Evolutionary conservation across 257 asterid genomes (phyloP).

Genomic region (Nicotiana noctiflora): DNA sequence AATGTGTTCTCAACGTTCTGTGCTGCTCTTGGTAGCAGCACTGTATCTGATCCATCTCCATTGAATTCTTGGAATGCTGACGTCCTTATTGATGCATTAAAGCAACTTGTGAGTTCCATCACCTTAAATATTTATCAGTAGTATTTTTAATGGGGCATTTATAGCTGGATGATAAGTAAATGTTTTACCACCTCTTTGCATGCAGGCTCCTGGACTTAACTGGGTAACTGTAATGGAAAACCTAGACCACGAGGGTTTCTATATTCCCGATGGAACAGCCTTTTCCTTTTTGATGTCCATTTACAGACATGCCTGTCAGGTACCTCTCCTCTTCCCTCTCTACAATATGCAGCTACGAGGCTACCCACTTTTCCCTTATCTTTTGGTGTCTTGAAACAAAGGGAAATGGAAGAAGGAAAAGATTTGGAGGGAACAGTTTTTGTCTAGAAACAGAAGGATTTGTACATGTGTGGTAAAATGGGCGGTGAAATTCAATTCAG

Average conservation of each 20-base stretch:
- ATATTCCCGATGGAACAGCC: constrained; percentile 64
- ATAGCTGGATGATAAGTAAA: not conserved
- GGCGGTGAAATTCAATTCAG: not conserved
- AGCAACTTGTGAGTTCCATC: constrained; percentile 67
- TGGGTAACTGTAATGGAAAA: constrained; percentile 76
- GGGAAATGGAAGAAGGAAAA: not conserved
- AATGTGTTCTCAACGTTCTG: constrained; percentile 60
- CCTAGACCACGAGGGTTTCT: constrained; percentile 91
- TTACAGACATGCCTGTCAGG: constrained; percentile 80
- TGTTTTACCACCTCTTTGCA: not conserved
- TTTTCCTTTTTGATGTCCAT: constrained; percentile 81
- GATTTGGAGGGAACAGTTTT: not conserved
- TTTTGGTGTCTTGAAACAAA: not conserved
- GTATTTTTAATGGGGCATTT: not conserved
- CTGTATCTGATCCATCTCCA: constrained; percentile 39
- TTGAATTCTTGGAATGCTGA: constrained; percentile 67
- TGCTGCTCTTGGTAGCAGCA: constrained; percentile 60
- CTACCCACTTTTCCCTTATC: not conserved
- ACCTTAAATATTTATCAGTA: not conserved
- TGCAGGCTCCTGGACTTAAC: constrained; percentile 74
- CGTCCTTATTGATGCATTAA: constrained; percentile 79
- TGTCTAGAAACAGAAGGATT: not conserved
- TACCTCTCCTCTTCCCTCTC: constrained; percentile 12
- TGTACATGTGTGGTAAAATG: not conserved
- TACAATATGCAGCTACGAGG: not conserved